These are phyloP conservation scores for Hanseniaspora uvarum DNA, from an alignment of 1,139 yeast species.

Conservation along the genomic window DNA sequence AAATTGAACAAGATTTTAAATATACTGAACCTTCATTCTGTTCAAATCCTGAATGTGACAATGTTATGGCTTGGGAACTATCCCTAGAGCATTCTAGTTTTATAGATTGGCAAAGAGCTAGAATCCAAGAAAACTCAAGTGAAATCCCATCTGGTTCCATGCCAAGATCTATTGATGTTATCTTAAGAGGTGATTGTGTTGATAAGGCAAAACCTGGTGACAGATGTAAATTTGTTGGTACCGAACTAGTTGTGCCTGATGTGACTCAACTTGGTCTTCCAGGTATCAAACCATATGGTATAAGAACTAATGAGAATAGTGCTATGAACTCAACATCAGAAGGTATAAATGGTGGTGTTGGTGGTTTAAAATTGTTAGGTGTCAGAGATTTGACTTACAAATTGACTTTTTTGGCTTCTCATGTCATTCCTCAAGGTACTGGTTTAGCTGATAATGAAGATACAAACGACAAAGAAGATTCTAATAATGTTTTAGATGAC, in stretches of 20 bases:
- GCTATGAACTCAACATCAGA: slow-evolving; percentile 52
- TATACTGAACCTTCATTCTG: slow-evolving; percentile 94
- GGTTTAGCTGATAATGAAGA: slow-evolving; percentile 26
- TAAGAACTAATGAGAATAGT: slow-evolving; percentile 54
- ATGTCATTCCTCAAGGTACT: slow-evolving; percentile 41
- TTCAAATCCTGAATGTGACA: slow-evolving; percentile 76
- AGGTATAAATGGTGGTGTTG: slow-evolving; percentile 72
- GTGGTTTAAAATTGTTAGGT: slow-evolving; percentile 78
- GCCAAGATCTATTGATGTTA: slow-evolving; percentile 95
- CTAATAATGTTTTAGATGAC: slow-evolving; percentile 30
- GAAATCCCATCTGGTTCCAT: slow-evolving; percentile 98
- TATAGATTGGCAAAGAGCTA: slow-evolving; percentile 93
- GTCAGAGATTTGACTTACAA: slow-evolving; percentile 90
- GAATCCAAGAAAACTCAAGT: slow-evolving; percentile 88
- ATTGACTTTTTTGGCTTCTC: slow-evolving; percentile 84
- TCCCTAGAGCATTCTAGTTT: slow-evolving; percentile 77
- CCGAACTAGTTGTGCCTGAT: slow-evolving; percentile 92
- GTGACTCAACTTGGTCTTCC: slow-evolving; percentile 93
- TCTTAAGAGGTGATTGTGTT: slow-evolving; percentile 86
- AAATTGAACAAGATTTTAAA: slow-evolving; percentile 85
- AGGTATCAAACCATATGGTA: slow-evolving; percentile 73
- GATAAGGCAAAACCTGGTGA: slow-evolving; percentile 98
- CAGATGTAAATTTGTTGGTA: slow-evolving; percentile 87
- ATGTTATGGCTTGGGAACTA: slow-evolving; percentile 77
- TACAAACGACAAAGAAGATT: slow-evolving; percentile 22